Evolutionary conservation across 2,329 filamentous ascomycete species (phyloP), one percentile per base, ranked within the genome.

Genomic region (Colletotrichum sp.): DNA sequence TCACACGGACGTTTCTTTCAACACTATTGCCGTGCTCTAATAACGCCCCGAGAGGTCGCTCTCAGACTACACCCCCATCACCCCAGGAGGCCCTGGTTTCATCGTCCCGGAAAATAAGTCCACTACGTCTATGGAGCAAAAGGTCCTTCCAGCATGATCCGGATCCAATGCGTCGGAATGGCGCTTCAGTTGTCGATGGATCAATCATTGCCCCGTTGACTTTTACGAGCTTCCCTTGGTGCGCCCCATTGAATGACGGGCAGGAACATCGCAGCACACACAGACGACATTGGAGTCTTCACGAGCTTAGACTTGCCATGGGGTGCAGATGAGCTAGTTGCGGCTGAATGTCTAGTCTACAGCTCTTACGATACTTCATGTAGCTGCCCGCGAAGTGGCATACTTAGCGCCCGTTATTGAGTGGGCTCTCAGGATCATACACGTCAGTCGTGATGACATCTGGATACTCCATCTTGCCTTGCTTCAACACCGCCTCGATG

Each of bases 381-480:
- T 59, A 59, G 27, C 55, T 27, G 55, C 55, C 55, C 29, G 55
- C 7, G 15, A 29, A 52, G n/a, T 12, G n/a, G 8, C 25, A 29
- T 59, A 6, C 22, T 29, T 29, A 59, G 55, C 55, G 25, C 12
- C 55, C 55, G 55, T 29, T 59, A 84, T 93, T 93, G 75, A 93
- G 85, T 19, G 90, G 88, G 82, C 91, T 92, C 81, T 91, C 86
- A 70, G 88, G 82, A 80, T 93, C 91, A 82, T 87, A 93, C 22
- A 91, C 87, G 78, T 90, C 89, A 15, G 86, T 90, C 13, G 90
- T 87, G 82, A 92, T 92, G 72, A 89, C 80, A n/a, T 89, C 89
- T 2, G 90, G 89, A 80, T 92, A 92, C 76, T 82, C 78, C 22
- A 59, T 59, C 55, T 2, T 29, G 55, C 55, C 55, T 29, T 59